Conservation (phyloP, 192 early-diverging fungal species). For the Umbelopsis sp. region DNA sequence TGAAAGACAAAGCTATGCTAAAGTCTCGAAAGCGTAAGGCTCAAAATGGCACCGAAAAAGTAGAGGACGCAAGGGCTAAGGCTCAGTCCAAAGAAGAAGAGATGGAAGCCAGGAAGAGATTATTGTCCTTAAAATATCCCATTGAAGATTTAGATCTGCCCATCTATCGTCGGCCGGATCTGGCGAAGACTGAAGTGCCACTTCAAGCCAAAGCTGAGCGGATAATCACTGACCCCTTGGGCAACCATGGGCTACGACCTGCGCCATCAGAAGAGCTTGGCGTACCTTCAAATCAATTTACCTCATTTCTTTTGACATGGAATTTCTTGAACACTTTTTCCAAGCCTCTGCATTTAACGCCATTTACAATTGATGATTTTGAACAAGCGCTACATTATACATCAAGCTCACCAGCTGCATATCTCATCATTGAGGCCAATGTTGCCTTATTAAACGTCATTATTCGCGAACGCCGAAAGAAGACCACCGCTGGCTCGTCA, state of each 20-base stretch:
- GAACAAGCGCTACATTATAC: slow-evolving; percentile 61
- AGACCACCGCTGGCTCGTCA: slow-evolving; percentile 19
- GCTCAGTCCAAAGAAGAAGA: slow-evolving; percentile 28
- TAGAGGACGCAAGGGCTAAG: slow-evolving; percentile 20
- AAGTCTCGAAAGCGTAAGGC: slow-evolving; percentile 48
- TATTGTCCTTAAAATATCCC: slow-evolving; percentile 63
- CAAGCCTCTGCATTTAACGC: slow-evolving; percentile 67
- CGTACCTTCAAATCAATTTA: slow-evolving; percentile 49
- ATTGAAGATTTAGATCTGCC: slow-evolving; percentile 83
- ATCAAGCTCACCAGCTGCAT: slow-evolving; percentile 17
- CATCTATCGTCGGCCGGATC: slow-evolving; percentile 23
- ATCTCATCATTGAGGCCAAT: slow-evolving; percentile 52
- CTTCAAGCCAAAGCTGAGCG: slow-evolving; percentile 1
- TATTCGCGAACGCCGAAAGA: slow-evolving; percentile 46
- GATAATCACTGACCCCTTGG: slow-evolving; percentile 43
- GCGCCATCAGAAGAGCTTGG: slow-evolving; percentile 24
- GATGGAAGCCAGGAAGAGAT: slow-evolving; percentile 41
- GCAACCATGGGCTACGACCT: slow-evolving; percentile 10
- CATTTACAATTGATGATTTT: slow-evolving; percentile 80
- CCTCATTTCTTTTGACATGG: slow-evolving; percentile 64
- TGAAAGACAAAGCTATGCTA: slow-evolving; percentile 35
- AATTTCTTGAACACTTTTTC: slow-evolving; percentile 69
- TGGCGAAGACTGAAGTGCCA: not conserved
- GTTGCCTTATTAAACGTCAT: slow-evolving; percentile 52
- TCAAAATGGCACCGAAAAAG: slow-evolving; percentile 36